A percentile compares a stretch with the other conserved stretches of the same genome.
These are phyloP conservation scores for Basidiobolus meristosporus DNA, from an alignment of 371 early-diverging fungal species.

Conservation along the genomic window DNA sequence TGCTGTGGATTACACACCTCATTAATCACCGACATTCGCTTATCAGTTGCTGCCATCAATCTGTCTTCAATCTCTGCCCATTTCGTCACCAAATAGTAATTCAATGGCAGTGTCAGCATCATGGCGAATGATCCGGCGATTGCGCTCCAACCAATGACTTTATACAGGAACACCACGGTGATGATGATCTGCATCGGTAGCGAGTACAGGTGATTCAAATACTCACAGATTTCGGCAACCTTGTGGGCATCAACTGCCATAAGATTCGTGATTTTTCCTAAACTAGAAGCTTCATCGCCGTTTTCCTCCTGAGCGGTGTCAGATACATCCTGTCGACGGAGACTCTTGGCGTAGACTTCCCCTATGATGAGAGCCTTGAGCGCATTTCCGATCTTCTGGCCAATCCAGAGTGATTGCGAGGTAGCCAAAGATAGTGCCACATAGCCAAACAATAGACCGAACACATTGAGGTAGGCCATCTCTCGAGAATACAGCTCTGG, in stretches of 20 bases:
- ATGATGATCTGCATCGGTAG: constrained; percentile 12
- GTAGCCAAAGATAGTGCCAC: constrained; percentile 4
- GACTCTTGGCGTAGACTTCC: constrained; percentile 29
- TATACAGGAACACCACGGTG: not conserved
- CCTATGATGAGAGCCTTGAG: constrained; percentile 29
- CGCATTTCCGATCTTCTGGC: constrained; percentile 3
- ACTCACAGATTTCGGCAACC: constrained; percentile 16
- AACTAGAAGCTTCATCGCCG: constrained; percentile 13
- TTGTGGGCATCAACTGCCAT: constrained; percentile 57
- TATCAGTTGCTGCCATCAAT: constrained; percentile 15
- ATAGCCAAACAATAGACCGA: not conserved
- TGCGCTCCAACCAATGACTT: not conserved
- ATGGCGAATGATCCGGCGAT: constrained; percentile 15
- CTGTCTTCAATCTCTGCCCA: constrained; percentile 10
- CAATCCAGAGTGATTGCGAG: constrained; percentile 6
- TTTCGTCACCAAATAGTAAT: constrained; percentile 25
- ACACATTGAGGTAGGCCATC: not conserved
- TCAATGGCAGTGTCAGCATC: constrained; percentile 13
- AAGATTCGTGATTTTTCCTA: constrained; percentile 70
- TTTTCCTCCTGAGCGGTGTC: constrained; percentile 5
- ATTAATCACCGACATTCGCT: constrained; percentile 18
- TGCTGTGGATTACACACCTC: constrained; percentile 23
- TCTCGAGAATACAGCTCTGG: not conserved
- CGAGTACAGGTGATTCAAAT: constrained; percentile 23
- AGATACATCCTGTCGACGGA: constrained; percentile 12